phyloP scores from a whole-genome alignment of 192 early-diverging fungal genomes.

The Coemansia sp. region DNA sequence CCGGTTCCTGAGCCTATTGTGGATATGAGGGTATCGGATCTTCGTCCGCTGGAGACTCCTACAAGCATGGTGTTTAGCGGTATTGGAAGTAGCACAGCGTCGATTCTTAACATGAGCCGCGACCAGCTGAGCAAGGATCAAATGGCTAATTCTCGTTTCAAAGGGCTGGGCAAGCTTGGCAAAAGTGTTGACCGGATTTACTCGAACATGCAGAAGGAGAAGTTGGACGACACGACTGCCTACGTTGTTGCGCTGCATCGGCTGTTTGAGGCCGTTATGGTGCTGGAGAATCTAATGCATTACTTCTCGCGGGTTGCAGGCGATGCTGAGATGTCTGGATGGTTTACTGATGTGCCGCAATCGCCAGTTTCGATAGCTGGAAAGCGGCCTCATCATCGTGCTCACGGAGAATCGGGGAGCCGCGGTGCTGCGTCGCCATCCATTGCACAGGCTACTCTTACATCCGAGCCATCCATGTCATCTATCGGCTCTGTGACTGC shows the following conservation, averaged over 20 bases:
- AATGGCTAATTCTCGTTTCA: conserved; percentile 46
- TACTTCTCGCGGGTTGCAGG: conserved; percentile 52
- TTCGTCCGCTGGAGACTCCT: conserved; percentile 27
- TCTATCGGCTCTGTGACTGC: conserved; percentile 27
- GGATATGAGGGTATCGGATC: conserved; percentile 18
- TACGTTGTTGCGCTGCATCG: conserved; percentile 47
- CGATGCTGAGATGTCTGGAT: conserved; percentile 44
- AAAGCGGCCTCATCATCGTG: conserved; percentile 25
- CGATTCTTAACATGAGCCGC: conserved; percentile 15
- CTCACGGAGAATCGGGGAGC: conserved; percentile 14
- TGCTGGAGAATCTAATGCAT: conserved; percentile 31
- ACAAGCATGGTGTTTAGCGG: conserved; percentile 14
- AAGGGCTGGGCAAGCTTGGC: conserved; percentile 48
- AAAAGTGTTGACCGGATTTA: conserved; percentile 54
- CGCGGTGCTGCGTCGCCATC: conserved; percentile 24
- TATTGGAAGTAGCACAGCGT: conserved; percentile 11
- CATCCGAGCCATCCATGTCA: conserved; percentile 32
- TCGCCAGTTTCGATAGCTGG: conserved; percentile 36
- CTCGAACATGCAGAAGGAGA: conserved; percentile 54
- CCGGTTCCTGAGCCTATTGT: conserved; percentile 20
- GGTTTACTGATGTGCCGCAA: conserved; percentile 45
- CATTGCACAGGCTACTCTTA: conserved; percentile 27
- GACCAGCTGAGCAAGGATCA: conserved; percentile 49
- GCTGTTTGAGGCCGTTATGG: conserved; percentile 45
- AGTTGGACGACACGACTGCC: conserved; percentile 44